A percentile compares a stretch with the other conserved stretches of the same genome.
phyloP scores from a whole-genome alignment of 164 flowering plant genomes.

The Brasenia schreberi region DNA sequence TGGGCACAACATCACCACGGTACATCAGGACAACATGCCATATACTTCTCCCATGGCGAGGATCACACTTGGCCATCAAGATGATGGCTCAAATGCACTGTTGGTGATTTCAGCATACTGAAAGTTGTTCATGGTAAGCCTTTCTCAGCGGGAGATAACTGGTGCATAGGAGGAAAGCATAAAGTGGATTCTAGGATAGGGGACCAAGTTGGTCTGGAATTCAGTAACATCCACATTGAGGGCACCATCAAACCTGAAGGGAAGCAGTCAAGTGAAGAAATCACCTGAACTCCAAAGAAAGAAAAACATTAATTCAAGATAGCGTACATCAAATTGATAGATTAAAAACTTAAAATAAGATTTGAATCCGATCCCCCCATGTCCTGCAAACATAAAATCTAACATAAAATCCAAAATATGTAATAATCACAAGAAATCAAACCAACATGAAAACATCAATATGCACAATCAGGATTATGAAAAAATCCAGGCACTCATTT shows the following conservation, averaged over 20 bases:
- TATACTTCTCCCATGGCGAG: constrained; percentile 48
- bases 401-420: too few relatives aligned
- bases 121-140: constrained; percentile 48
- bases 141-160: constrained; percentile 19
- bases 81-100: constrained; percentile 46
- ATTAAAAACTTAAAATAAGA: too few relatives aligned
- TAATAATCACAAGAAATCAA: too few relatives aligned
- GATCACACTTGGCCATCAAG: constrained; percentile 59
- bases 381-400: too few relatives aligned
- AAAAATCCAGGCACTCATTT: background rate
- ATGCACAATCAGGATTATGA: background rate
- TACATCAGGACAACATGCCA: constrained; percentile 53
- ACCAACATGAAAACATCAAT: too few relatives aligned
- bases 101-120: constrained; percentile 53
- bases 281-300: constrained; percentile 20
- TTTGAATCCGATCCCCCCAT: too few relatives aligned
- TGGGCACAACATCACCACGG: constrained; percentile 51
- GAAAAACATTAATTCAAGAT: background rate
- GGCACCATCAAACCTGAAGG: constrained; percentile 49
- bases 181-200: constrained; percentile 50
- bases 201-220: constrained; percentile 53
- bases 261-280: constrained; percentile 51
- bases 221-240: constrained; percentile 47
- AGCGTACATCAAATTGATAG: too few relatives aligned
- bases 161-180: constrained; percentile 57